These are phyloP conservation scores for Solanum sejunctum DNA, from an alignment of 257 asterid species.

Conservation along the genomic window DNA sequence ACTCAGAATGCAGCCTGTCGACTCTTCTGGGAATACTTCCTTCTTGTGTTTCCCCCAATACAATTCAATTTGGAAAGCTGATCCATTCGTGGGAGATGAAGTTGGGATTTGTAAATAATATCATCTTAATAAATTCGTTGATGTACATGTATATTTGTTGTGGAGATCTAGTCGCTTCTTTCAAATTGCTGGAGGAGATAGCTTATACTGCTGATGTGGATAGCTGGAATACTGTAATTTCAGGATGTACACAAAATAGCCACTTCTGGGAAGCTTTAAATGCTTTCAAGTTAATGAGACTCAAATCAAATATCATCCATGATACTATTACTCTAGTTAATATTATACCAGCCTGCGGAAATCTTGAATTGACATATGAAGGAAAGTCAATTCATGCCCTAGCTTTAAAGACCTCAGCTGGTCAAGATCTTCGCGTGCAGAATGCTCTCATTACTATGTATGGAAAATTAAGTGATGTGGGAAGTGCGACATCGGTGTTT, in stretches of 20 bases:
- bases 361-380: constrained; percentile 26
- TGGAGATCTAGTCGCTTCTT: constrained; percentile 31
- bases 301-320: constrained; percentile 14
- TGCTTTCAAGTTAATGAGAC: constrained; percentile 45
- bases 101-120: constrained; percentile 30
- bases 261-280: constrained; percentile 36
- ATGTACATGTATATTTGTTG: constrained; percentile 49
- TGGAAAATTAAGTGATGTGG: constrained; percentile 44
- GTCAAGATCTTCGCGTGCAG: constrained; percentile 30
- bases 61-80: constrained; percentile 32
- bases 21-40: constrained; percentile 46
- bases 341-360: constrained; percentile 45
- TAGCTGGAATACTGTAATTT: constrained; percentile 59
- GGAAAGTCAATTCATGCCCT: constrained; percentile 42
- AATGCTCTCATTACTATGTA: constrained; percentile 59
- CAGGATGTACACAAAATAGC: constrained; percentile 43
- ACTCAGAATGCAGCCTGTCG: constrained; percentile 28
- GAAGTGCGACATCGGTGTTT: constrained; percentile 45
- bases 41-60: constrained; percentile 41
- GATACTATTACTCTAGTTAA: constrained; percentile 35
- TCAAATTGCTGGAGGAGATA: constrained; percentile 23
- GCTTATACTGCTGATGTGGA: constrained; percentile 18
- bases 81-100: constrained; percentile 56
- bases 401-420: constrained; percentile 33
- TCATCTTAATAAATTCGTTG: constrained; percentile 37